Evolutionary conservation across 306 rosid genomes (phyloP).

Genomic region (Prunus salicina): DNA sequence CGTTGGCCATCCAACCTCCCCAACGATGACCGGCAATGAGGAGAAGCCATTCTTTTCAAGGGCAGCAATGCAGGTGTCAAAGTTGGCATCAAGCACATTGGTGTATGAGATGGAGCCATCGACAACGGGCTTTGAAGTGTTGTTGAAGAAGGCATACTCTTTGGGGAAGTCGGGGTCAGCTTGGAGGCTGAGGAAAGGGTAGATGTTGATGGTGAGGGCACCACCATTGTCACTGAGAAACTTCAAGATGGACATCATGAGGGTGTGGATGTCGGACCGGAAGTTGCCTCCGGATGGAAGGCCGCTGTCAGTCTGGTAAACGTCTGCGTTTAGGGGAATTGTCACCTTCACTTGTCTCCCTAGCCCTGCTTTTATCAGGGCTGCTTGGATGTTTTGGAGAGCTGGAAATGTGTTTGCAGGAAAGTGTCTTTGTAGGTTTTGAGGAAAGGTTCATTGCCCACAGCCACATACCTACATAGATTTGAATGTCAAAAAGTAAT

Average conservation of each 20-base stretch:
- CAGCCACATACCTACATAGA: slow-evolving; percentile 61
- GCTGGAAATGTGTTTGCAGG: slow-evolving; percentile 65
- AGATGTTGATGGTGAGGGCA: slow-evolving; percentile 81
- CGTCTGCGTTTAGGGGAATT: slow-evolving; percentile 87
- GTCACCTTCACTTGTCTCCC: slow-evolving; percentile 88
- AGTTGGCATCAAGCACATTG: slow-evolving; percentile 91
- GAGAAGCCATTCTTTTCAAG: slow-evolving; percentile 78
- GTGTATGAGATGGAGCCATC: slow-evolving; percentile 80
- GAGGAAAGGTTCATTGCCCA: slow-evolving; percentile 92
- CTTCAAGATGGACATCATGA: slow-evolving; percentile 63
- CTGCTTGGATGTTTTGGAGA: slow-evolving; percentile 86
- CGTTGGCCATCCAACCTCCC: slow-evolving; percentile 97
- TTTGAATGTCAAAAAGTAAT: not conserved
- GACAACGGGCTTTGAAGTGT: slow-evolving; percentile 63
- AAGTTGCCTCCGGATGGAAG: slow-evolving; percentile 88
- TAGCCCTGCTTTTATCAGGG: slow-evolving; percentile 81
- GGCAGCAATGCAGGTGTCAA: slow-evolving; percentile 79
- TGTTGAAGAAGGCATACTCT: slow-evolving; percentile 84
- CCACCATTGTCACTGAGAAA: slow-evolving; percentile 58
- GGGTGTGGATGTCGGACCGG: slow-evolving; percentile 61
- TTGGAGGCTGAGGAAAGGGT: slow-evolving; percentile 92
- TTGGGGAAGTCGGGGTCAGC: slow-evolving; percentile 89
- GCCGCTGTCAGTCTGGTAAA: slow-evolving; percentile 59
- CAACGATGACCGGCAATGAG: slow-evolving; percentile 69
- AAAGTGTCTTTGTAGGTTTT: slow-evolving; percentile 61